Evolutionary conservation across 2,329 filamentous ascomycete species (phyloP), one percentile per base, ranked within the genome.

Genomic region (Clonostachys solani): DNA sequence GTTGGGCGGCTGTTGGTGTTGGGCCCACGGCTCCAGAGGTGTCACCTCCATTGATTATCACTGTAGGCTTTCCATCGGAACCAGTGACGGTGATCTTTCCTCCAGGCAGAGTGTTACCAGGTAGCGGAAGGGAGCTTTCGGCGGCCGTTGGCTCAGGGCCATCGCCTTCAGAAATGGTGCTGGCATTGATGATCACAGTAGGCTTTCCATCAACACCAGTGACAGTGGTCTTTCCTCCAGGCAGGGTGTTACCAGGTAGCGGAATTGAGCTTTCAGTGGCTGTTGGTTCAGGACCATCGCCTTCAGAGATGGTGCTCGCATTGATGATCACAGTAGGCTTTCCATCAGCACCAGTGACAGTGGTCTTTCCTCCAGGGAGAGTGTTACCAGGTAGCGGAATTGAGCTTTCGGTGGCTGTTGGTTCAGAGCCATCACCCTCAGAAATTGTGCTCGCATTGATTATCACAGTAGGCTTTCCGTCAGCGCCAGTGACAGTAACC

Each of bases 261-360:
- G 23, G 23, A 29, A 29, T 8, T 3, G 23, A 29, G 23, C 23
- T 29, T 29, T 29, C 23, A 9, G 23, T 4, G 23, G 23, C 23
- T 4, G 23, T 29, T 29, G 23, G 23, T 9, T 29, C 23, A 9
- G 23, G 19, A 6, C 16, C 45, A n/a, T 47, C 19, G 16, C 40
- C 45, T 17, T 40, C 36, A 18, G 15, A 33, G 35, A 16, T 16
- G 42, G n/a, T 15, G n/a, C 19, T 36, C 7, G 42, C 23, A 19
- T 48, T 33, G n/a, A 44, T 41, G 42, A 48, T n/a, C 16, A 48
- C 36, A 15, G 46, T 48, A 17, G 46, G 42, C 34, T 35, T 48
- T 15, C 46, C 45, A 36, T 47, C 45, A 10, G 12, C 19, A 6
- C 45, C 45, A 19, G 42, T 35, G 17, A 47, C 37, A 10, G 45